phyloP scores from a whole-genome alignment of 2,329 filamentous ascomycete species.

The Basipetospora chlamydospora region DNA sequence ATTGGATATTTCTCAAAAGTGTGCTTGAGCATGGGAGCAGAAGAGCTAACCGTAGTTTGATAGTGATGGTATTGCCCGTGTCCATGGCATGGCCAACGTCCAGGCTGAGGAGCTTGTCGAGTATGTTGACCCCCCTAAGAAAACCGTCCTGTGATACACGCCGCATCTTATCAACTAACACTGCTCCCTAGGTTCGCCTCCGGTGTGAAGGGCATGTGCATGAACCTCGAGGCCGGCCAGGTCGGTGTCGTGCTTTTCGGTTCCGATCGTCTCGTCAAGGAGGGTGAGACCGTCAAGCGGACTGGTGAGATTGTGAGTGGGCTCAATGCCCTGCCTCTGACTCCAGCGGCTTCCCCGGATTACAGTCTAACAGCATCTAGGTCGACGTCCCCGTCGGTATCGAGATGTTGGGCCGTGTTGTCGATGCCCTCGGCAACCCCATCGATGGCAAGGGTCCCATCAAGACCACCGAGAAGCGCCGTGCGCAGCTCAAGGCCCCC shows the following conservation, averaged over 20 bases:
- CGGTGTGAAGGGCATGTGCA: conserved; percentile 99
- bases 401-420: conserved; percentile 91
- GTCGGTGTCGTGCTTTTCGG: conserved; percentile 99
- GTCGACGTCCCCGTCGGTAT: conserved; percentile 91
- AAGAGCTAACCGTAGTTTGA: conserved; percentile 2
- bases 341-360: conserved; percentile 1
- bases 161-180: conserved; percentile 5
- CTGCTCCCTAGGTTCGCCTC: conserved; percentile 68
- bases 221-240: conserved; percentile 99
- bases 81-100: conserved; percentile 99
- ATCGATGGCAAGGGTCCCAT: conserved; percentile 98
- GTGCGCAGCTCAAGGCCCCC: conserved; percentile 97
- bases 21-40: no score
- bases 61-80: conserved; percentile 99
- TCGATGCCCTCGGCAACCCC: conserved; percentile 97
- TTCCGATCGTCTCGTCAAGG: conserved; percentile 99
- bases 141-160: neutral
- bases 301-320: conserved; percentile 94
- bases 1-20: no score
- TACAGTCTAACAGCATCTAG: conserved; percentile 35
- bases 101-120: conserved; percentile 99
- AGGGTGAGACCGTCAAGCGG: conserved; percentile 99
- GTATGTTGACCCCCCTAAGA: conserved; percentile 58
- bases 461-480: conserved; percentile 80
- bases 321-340: neutral